A percentile compares a stretch with the other conserved stretches of the same genome.
Evolutionary conservation across 441 rosid genomes (phyloP).

Genomic region (Mallotus japonicus): DNA sequence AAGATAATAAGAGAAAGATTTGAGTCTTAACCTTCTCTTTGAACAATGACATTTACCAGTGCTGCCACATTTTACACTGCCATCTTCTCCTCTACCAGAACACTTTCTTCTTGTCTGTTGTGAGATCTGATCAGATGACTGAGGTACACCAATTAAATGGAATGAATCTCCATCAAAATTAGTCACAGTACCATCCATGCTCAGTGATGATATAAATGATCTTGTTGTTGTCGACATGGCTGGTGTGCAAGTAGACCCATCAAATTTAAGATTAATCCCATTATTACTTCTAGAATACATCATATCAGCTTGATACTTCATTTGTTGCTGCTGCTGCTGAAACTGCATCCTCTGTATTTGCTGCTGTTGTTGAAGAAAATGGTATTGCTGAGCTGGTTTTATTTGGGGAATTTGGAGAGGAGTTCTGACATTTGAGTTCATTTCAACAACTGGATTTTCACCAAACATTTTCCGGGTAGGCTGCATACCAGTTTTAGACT

Average conservation of each 20-base stretch:
- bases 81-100: constrained; percentile 59
- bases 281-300: constrained; percentile 60
- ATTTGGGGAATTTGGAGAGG: constrained; percentile 41
- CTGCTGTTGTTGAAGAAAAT: constrained; percentile 41
- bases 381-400: constrained; percentile 38
- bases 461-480: constrained; percentile 34
- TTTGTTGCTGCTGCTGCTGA: constrained; percentile 46
- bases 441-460: constrained; percentile 45
- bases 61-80: constrained; percentile 53
- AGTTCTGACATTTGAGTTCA: constrained; percentile 48
- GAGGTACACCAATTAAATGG: constrained; percentile 54
- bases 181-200: constrained; percentile 59
- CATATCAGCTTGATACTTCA: constrained; percentile 61
- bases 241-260: constrained; percentile 59
- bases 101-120: constrained; percentile 55
- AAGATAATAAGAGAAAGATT: neutral
- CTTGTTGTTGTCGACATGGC: constrained; percentile 57
- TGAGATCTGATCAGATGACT: constrained; percentile 50
- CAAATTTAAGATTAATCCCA: constrained; percentile 53
- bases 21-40: constrained; percentile 50
- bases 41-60: constrained; percentile 63
- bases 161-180: constrained; percentile 50
- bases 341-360: constrained; percentile 44
- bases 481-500: constrained; percentile 29
- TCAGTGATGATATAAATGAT: constrained; percentile 62